phyloP scores from a whole-genome alignment of 331 rosid species.

The Pyracantha coccinea region DNA sequence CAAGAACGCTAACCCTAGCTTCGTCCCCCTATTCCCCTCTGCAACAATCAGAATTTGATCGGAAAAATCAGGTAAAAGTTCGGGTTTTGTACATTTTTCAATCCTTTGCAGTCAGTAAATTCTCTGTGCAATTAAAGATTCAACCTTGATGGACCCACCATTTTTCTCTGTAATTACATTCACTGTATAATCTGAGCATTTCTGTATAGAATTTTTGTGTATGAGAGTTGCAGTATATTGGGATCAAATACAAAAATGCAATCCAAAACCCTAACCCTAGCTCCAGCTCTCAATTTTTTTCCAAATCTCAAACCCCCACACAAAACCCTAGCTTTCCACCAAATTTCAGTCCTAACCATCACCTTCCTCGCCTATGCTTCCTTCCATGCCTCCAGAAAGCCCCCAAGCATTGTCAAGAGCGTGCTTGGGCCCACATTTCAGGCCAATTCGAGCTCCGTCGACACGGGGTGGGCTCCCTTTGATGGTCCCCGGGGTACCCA shows the following conservation, averaged over 20 bases:
- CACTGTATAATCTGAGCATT: background rate
- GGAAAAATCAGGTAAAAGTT: background rate
- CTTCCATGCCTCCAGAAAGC: slow-evolving; percentile 90
- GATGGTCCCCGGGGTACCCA: slow-evolving; percentile 64
- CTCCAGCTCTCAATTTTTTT: slow-evolving; percentile 40
- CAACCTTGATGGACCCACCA: background rate
- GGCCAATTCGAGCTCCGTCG: slow-evolving; percentile 27
- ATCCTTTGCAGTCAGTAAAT: background rate
- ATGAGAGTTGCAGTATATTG: background rate
- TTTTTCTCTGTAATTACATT: background rate
- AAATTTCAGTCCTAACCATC: slow-evolving; percentile 45
- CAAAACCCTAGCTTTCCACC: slow-evolving; percentile 68
- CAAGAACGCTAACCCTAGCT: background rate
- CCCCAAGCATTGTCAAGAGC: slow-evolving; percentile 97
- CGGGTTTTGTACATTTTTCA: background rate
- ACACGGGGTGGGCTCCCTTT: slow-evolving; percentile 83
- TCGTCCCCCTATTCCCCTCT: background rate
- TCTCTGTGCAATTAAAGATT: background rate
- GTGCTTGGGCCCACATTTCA: slow-evolving; percentile 69
- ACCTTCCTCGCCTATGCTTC: slow-evolving; percentile 86
- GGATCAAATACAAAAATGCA: slow-evolving; percentile 9
- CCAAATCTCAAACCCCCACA: slow-evolving; percentile 72
- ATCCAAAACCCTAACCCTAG: slow-evolving; percentile 4
- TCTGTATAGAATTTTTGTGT: background rate
- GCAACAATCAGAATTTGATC: background rate